Percentiles rank a stretch among this genome's conserved stretches.
phyloP scores from a whole-genome alignment of 1,284 basidiomycete species.

The Cutaneotrichosporon daszewskae region DNA sequence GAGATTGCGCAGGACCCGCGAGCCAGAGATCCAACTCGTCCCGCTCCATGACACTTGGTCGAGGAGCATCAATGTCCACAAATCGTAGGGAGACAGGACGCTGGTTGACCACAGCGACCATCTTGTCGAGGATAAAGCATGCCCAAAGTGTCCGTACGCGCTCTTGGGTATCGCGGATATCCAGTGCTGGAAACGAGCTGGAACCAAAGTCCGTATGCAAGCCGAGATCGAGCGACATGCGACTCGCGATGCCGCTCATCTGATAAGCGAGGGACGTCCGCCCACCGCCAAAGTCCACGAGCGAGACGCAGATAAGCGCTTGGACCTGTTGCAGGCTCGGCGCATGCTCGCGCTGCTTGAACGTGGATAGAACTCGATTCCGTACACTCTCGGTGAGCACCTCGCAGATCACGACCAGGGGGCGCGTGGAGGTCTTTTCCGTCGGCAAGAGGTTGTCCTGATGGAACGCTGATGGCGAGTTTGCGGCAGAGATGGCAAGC shows the following conservation, averaged over 20 bases:
- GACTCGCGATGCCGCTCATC: conserved; percentile 15
- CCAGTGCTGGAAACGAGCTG: neutral
- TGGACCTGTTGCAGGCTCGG: conserved; percentile 11
- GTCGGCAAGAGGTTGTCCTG: conserved; percentile 1
- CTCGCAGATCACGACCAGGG: conserved; percentile 10
- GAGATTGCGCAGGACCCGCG: conserved; percentile 6
- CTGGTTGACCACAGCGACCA: conserved; percentile 9
- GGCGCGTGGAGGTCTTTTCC: conserved; percentile 2
- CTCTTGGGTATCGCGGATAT: conserved; percentile 6
- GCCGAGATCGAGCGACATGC: conserved; percentile 14
- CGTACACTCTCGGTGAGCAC: conserved; percentile 12
- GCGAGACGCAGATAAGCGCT: conserved; percentile 9
- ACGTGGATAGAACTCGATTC: conserved; percentile 3
- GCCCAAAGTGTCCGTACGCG: conserved; percentile 14
- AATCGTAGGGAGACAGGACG: conserved; percentile 8
- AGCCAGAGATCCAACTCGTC: conserved; percentile 21
- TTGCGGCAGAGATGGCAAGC: conserved; percentile 15
- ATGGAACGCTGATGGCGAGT: neutral
- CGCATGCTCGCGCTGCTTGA: conserved; percentile 5
- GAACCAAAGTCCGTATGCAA: conserved; percentile 3
- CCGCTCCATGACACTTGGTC: conserved; percentile 15
- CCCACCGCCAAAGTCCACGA: conserved; percentile 11
- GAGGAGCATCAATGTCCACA: conserved; percentile 12
- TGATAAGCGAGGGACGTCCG: conserved; percentile 13
- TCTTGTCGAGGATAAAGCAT: conserved; percentile 16